These are phyloP conservation scores for Solanum chilense DNA, from an alignment of 257 asterid genomes.

Conservation along the genomic window DNA sequence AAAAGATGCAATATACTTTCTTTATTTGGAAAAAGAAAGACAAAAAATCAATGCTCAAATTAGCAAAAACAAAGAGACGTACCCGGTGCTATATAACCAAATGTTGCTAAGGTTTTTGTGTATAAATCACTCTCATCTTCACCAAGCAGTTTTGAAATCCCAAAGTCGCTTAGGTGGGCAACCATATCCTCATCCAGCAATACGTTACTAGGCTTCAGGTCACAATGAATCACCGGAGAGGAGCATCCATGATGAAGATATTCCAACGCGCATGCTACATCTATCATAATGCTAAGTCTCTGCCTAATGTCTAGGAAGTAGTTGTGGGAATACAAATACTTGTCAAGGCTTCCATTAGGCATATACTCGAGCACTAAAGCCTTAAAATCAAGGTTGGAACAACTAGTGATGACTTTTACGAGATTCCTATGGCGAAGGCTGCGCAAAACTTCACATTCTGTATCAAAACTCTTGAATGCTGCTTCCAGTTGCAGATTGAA, in stretches of 20 bases:
- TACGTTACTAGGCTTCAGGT: background rate
- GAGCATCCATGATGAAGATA: background rate
- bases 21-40: too few species aligned
- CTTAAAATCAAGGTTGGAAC: background rate
- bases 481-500: background rate
- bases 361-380: background rate
- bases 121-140: background rate
- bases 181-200: background rate
- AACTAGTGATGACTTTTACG: background rate
- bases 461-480: background rate
- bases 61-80: background rate
- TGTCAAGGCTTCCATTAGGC: background rate
- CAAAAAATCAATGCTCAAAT: too few species aligned
- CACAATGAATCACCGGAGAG: accelerated
- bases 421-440: background rate
- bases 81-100: background rate
- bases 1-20: background rate
- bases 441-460: background rate
- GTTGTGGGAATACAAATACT: background rate
- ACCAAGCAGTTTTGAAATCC: background rate
- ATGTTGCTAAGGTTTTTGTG: background rate
- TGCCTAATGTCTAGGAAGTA: too few species aligned
- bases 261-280: too few species aligned
- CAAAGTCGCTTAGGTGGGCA: background rate
- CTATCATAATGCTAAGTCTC: too few species aligned